These are phyloP conservation scores for Jackrogersella multiformis DNA, from an alignment of 495 filamentous ascomycete genomes.

Conservation along the genomic window DNA sequence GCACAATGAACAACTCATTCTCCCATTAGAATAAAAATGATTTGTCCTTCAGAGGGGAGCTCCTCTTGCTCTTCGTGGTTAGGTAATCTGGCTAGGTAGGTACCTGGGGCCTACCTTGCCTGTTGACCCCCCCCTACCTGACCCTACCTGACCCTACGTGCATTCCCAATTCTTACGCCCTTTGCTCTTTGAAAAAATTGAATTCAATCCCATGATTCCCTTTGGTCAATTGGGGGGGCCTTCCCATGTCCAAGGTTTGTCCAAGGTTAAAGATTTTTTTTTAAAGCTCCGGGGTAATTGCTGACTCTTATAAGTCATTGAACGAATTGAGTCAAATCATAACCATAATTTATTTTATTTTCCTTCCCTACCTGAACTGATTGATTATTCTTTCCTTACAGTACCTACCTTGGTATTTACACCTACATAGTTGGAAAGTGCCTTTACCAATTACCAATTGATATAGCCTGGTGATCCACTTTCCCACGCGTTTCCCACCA, in stretches of 20 bases:
- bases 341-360: neutral
- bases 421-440: too few species aligned
- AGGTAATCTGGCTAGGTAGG: slow-evolving; percentile 40
- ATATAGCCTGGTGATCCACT: slow-evolving; percentile 19
- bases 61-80: too few species aligned
- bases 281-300: slow-evolving; percentile 7
- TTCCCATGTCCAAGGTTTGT: neutral
- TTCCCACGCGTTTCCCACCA: slow-evolving; percentile 27
- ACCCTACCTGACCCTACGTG: slow-evolving; percentile 35
- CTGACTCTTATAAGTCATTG: slow-evolving; percentile 6
- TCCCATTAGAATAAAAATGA: slow-evolving; percentile 17
- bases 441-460: too few species aligned
- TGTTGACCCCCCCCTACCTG: neutral
- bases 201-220: slow-evolving; percentile 33
- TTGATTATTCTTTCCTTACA: neutral
- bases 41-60: slow-evolving; percentile 18
- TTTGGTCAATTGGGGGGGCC: slow-evolving; percentile 40
- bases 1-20: slow-evolving; percentile 43
- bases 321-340: slow-evolving; percentile 4
- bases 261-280: slow-evolving; percentile 6
- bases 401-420: too few species aligned
- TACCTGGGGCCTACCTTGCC: slow-evolving; percentile 36
- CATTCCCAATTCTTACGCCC: slow-evolving; percentile 34
- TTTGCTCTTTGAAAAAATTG: slow-evolving; percentile 28
- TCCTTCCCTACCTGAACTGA: neutral